Base-by-base conservation (phyloP, 1,284 basidiomycete species). In the Ceratobasidium sp. region DNA sequence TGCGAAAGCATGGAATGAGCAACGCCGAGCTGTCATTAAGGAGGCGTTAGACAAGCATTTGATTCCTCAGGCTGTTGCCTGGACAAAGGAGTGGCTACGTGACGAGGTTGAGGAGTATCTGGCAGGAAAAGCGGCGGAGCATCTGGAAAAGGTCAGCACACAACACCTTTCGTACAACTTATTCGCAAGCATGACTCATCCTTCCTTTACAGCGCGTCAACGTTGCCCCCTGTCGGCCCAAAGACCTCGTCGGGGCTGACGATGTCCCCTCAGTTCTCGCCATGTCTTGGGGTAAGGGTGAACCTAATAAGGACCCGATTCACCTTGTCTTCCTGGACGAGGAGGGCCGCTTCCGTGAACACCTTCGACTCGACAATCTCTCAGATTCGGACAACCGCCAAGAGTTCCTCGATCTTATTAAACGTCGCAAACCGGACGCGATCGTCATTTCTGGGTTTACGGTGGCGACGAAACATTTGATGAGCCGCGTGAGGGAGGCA, bases 211-310 rank as follows among this genome's bases (percentile, higher is more conserved):
- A 77, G 74, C 76, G 78, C 36, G 54, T 78, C 48, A 77, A 69
- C 51, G 75, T 76, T 6, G 92, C 93, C 2, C 94, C 97, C 0
- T 97, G 90, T 79, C 83, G 85, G 60, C 87, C 89, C 2, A 71
- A 71, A 71, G 66, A 71, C 45, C 66, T 71, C 4, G 66, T 59
- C 24, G 66, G 66, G 7, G 83, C 86, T 4, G 87, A 88, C 31
- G 91, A 94, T 60, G 89, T 89, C 0, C 91, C 96, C 0, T 91
- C 93, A 7, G 96, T 99, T 3, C 86, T 99, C 48, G 95, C 97
- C 4, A 85, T 98, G 75, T 98, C 97, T 3, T 96, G 96, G 89
- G 98, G 98, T 57, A 92, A 93, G 81, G 98, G 98, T 65, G 96
- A 98, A 79, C 94, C 95, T 50, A 91, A 93, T 79, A 93, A 92